phyloP scores from a whole-genome alignment of 805 yeast species.

The Starmerella khaoyaiensis region DNA sequence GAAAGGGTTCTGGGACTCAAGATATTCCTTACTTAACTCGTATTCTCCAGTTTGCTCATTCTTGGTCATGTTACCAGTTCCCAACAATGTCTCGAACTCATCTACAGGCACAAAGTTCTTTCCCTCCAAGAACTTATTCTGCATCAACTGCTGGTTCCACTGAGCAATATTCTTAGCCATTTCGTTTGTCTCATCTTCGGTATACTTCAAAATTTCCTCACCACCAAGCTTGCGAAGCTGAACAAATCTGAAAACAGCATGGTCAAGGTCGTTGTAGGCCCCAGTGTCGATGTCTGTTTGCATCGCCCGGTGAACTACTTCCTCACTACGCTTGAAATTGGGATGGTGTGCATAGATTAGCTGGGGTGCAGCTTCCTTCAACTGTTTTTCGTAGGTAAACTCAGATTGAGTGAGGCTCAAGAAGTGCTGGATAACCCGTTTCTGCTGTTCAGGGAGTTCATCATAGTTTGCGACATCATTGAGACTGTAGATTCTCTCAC shows the following conservation, averaged over 20 bases:
- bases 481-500: slow-evolving; percentile 70
- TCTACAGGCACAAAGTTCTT: slow-evolving; percentile 96
- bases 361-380: slow-evolving; percentile 50
- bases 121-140: slow-evolving; percentile 76
- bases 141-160: slow-evolving; percentile 54
- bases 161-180: slow-evolving; percentile 47
- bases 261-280: slow-evolving; percentile 22
- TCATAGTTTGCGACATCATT: slow-evolving; percentile 64
- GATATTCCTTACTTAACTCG: slow-evolving; percentile 22
- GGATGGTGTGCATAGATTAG: slow-evolving; percentile 76
- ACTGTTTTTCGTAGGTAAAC: slow-evolving; percentile 67
- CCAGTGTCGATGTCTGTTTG: slow-evolving; percentile 20
- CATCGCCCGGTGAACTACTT: slow-evolving; percentile 26
- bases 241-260: slow-evolving; percentile 15
- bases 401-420: slow-evolving; percentile 84
- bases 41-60: slow-evolving; percentile 41
- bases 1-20: slow-evolving; percentile 16
- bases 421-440: slow-evolving; percentile 74
- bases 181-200: slow-evolving; percentile 44
- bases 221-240: slow-evolving; percentile 18
- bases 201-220: slow-evolving; percentile 37
- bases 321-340: slow-evolving; percentile 41
- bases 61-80: slow-evolving; percentile 55
- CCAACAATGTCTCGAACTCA: slow-evolving; percentile 59
- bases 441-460: slow-evolving; percentile 53